A percentile compares a stretch with the other conserved stretches of the same genome.
Evolutionary conservation across 148 eudicot genomes (phyloP).

Genomic region (Silene latifolia): DNA sequence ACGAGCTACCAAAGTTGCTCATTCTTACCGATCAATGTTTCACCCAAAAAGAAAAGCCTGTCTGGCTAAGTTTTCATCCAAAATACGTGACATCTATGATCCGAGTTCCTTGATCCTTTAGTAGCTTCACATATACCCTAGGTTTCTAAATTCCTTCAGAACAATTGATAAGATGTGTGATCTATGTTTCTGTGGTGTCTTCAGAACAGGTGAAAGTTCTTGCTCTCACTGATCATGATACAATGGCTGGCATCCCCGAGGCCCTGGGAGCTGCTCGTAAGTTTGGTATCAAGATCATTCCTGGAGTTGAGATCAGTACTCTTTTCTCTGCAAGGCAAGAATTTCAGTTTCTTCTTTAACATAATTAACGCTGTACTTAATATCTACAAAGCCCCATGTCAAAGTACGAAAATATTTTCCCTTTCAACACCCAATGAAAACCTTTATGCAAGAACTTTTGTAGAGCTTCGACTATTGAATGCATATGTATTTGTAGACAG

Average conservation of each 20-base stretch:
- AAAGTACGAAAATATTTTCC: not conserved
- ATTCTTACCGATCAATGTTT: no score
- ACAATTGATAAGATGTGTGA: slow-evolving; percentile 27
- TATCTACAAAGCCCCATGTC: not conserved
- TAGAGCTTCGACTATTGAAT: no score
- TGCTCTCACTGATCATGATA: slow-evolving; percentile 95
- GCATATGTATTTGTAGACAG: no score
- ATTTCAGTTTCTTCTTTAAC: not conserved
- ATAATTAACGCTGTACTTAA: not conserved
- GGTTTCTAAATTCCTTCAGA: not conserved
- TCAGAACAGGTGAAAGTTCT: slow-evolving; percentile 97
- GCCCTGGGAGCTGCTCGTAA: slow-evolving; percentile 74
- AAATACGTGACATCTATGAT: not conserved
- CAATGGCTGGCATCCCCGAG: slow-evolving; percentile 90
- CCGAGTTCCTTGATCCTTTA: not conserved
- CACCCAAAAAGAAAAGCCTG: no score
- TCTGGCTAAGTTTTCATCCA: not conserved
- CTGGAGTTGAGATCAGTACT: slow-evolving; percentile 94
- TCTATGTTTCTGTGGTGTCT: slow-evolving; percentile 32
- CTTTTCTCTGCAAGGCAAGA: slow-evolving; percentile 61
- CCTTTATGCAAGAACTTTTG: no score
- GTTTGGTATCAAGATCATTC: slow-evolving; percentile 87
- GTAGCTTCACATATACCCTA: not conserved
- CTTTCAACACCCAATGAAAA: not conserved
- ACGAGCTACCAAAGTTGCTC: no score